Base-by-base conservation (phyloP, 2,329 filamentous ascomycete genomes). In the Sclerotinia nivalis region DNA sequence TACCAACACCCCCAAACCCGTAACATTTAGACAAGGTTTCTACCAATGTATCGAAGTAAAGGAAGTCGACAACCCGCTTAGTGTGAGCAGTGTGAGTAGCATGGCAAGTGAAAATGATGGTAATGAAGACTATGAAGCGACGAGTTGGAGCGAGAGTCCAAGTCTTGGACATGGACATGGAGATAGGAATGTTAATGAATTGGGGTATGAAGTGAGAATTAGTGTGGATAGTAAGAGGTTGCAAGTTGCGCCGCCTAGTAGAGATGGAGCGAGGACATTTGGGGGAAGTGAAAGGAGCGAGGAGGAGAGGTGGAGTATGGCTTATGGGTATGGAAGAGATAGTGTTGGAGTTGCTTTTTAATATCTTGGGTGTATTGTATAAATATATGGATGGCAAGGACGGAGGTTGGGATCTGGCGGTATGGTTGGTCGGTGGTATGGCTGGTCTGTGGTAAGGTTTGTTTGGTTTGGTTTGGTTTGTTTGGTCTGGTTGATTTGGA, bases 1-100 rank as follows among this genome's bases (percentile, higher is more conserved):
- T 37, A 89, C 86, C 60, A 89, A 88, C 73, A 79, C 78, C 6
- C 87, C 87, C 2, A 83, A 79, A 54, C 85, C 86, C 13, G 78
- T 88, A 56, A 85, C 80, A 55, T 81, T 79, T 34, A 79, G 77
- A 13, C 85, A 88, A 43, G 87, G 86, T 5, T 89, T 87, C 77
- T 89, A 89, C 75, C 85, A 88, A 76, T 86, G 84, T 68, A 80
- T 88, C 22, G 80, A 81, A 70, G 56, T 68, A 0, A 43, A 54
- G 9, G 66, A 62, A 34, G 4, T 25, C 10, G 58, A 69, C 5
- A 64, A 52, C 15, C 66, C 37, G 40, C 66, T 47, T 13, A 64
- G 47, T 22, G 34, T 37, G 1, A 52, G 45, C 40, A 52, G n/a
- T 4, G 58, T 68, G 6, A 68, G 66, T 28, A 64, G 66, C 37